Evolutionary conservation across 768 basidiomycete genomes (phyloP), one percentile per base, ranked within the genome.

Genomic region (Pleurotus ostreatus): DNA sequence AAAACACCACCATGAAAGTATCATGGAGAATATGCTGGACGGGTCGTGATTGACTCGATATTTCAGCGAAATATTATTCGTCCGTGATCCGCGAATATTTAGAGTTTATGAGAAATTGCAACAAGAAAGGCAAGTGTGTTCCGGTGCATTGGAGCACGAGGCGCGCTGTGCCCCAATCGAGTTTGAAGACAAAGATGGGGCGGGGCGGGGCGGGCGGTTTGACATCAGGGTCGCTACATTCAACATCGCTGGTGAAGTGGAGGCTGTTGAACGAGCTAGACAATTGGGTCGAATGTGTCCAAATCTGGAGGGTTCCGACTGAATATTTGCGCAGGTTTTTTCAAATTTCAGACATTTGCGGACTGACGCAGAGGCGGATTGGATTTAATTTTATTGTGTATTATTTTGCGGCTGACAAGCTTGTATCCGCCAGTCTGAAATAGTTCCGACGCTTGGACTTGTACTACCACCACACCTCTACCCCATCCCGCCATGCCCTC

Each of bases 1-100:
- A 60, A 76, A 77, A 53, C 71, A 84, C 58, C 76, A 84, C 60
- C 74, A 81, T n/a, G 81, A 81, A 59, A 73, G 74, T 34, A 66
- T 74, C 46, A 75, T 85, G 75, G 82, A 84, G 58, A 78, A 81
- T 16, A 74, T 80, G 65, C 65, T 85, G 41, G 64, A 44, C 1
- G 59, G 57, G 9, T 23, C 30, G n/a, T 54, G 30, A 58, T 45
- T 13, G 43, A 44, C 41, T 44, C 41, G 20, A 16, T 52, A 26
- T 20, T 13, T 39, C 49, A 37, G 26, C 34, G 18, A 52, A 18
- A 52, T 52, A 44, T 44, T 22, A 16, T 16, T 44, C 41, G 30
- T 34, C 20, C 2, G 20, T 44, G n/a, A n/a, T 44, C 41, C 20
- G 41, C n/a, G 41, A 44, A 16, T 44, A 44, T 44, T 44, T 16